These are phyloP conservation scores for Aspergillus bombycis DNA, from an alignment of 2,329 filamentous ascomycete genomes.

Conservation along the genomic window DNA sequence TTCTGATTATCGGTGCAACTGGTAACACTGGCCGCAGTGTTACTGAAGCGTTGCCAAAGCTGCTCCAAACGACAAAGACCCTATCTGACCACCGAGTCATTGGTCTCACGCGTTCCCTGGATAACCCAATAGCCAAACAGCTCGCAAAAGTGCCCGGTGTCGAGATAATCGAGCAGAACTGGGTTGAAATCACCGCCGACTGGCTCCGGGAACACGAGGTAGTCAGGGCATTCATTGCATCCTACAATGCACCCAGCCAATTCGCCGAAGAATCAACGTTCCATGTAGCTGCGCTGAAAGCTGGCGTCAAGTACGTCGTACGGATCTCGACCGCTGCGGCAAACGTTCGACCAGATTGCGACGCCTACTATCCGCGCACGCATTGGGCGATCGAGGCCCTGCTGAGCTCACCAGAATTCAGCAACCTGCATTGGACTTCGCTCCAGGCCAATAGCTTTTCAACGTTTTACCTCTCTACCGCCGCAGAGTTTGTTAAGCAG, in stretches of 20 bases:
- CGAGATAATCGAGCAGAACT: conserved; percentile 39
- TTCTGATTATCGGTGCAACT: conserved; percentile 43
- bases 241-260: conserved; percentile 41
- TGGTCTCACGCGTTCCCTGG: conserved; percentile 35
- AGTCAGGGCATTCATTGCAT: conserved; percentile 43
- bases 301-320: conserved; percentile 47
- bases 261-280: conserved; percentile 48
- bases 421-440: conserved; percentile 42
- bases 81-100: conserved; percentile 29
- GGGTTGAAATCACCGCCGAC: conserved; percentile 42
- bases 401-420: conserved; percentile 41
- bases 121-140: conserved; percentile 21
- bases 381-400: conserved; percentile 50
- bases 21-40: conserved; percentile 43
- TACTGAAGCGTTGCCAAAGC: conserved; percentile 28
- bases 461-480: conserved; percentile 24
- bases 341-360: conserved; percentile 40
- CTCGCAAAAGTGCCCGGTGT: conserved; percentile 40
- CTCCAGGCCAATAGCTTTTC: conserved; percentile 44
- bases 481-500: conserved; percentile 36
- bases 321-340: conserved; percentile 45
- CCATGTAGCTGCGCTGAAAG: conserved; percentile 36
- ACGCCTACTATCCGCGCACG: conserved; percentile 40
- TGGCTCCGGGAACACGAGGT: conserved; percentile 47
- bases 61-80: conserved; percentile 22